Conservation (phyloP, 306 rosid genomes). For the Trichosanthes truncata region DNA sequence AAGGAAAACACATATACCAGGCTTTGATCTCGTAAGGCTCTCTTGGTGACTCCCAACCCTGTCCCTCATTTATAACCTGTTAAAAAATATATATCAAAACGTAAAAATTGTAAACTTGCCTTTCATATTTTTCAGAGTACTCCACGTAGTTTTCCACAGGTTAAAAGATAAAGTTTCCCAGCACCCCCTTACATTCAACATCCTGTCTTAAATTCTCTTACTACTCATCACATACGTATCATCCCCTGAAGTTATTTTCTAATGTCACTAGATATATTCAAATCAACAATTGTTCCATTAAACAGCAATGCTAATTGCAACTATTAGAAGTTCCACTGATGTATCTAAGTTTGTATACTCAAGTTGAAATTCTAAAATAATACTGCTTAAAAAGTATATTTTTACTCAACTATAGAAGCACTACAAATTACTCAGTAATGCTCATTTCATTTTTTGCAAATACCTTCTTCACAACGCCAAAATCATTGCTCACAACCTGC, state of each 20-base stretch:
- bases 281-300: neutral
- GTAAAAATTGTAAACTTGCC: neutral
- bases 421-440: neutral
- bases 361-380: neutral
- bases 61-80: constrained; percentile 71
- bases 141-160: neutral
- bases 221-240: neutral
- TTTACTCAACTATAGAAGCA: neutral
- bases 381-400: neutral
- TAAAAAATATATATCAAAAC: neutral
- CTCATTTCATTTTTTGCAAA: neutral
- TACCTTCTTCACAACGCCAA: constrained; percentile 90
- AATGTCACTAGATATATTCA: neutral
- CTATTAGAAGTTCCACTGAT: neutral
- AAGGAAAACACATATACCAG: constrained; percentile 39
- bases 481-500: constrained; percentile 82
- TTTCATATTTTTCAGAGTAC: neutral
- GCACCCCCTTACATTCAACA: neutral
- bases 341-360: neutral
- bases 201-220: neutral
- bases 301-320: neutral
- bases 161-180: neutral
- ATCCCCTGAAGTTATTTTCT: neutral
- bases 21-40: constrained; percentile 98
- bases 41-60: constrained; percentile 97